A percentile compares a stretch with the other conserved stretches of the same genome.
phyloP scores from a whole-genome alignment of 148 eudicot species.

The Amaranthus hypochondriacus region DNA sequence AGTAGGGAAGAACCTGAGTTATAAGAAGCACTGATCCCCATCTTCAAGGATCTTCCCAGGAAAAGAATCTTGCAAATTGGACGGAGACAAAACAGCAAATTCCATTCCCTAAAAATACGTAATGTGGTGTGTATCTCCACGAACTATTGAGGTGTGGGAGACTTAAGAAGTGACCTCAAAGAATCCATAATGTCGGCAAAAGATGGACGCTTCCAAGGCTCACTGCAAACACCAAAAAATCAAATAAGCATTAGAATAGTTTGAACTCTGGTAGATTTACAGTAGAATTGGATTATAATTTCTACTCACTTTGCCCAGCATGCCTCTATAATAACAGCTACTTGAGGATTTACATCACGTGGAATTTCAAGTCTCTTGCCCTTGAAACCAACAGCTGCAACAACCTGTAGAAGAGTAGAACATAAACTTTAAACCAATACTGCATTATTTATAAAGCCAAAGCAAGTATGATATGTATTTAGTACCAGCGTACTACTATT shows the following conservation, averaged over 20 bases:
- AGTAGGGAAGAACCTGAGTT: slow-evolving; percentile 22
- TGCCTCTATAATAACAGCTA: slow-evolving; percentile 76
- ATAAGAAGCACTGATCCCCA: slow-evolving; percentile 18
- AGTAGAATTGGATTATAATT: not conserved
- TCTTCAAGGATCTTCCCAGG: slow-evolving; percentile 21
- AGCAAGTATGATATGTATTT: too few species aligned
- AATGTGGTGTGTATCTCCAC: slow-evolving; percentile 36
- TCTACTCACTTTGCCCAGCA: slow-evolving; percentile 83
- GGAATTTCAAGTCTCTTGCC: slow-evolving; percentile 87
- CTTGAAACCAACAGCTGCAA: slow-evolving; percentile 89
- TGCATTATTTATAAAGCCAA: too few species aligned
- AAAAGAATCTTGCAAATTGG: slow-evolving; percentile 25
- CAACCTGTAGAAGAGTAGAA: slow-evolving; percentile 49
- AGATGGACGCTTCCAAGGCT: slow-evolving; percentile 83
- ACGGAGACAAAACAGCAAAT: slow-evolving; percentile 19
- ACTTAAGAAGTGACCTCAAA: slow-evolving; percentile 49
- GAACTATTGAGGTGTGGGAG: slow-evolving; percentile 51
- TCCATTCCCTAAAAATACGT: slow-evolving; percentile 24
- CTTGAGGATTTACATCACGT: slow-evolving; percentile 63
- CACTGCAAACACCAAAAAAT: slow-evolving; percentile 41
- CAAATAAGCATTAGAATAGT: slow-evolving; percentile 6
- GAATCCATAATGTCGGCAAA: slow-evolving; percentile 80
- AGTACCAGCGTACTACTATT: too few species aligned
- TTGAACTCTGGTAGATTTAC: not conserved
- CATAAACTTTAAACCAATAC: not conserved